phyloP scores from a whole-genome alignment of 371 early-diverging fungal genomes.

The Apophysomyces trapeziformis region DNA sequence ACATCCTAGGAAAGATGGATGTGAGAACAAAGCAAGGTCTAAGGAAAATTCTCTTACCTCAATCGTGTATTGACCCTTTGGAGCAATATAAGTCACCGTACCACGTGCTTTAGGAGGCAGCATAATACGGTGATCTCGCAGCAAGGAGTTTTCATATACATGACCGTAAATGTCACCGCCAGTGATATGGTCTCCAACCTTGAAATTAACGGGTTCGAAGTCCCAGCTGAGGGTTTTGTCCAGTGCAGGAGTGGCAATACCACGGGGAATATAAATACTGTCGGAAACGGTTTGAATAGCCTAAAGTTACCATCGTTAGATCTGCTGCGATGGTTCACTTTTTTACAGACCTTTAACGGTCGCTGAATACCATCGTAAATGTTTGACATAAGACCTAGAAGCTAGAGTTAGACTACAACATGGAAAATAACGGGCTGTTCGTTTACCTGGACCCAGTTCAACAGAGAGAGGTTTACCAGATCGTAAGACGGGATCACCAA shows the following conservation, averaged over 20 bases:
- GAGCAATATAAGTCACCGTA: slow-evolving; percentile 96
- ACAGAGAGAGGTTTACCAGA: slow-evolving; percentile 99
- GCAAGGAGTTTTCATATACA: slow-evolving; percentile 97
- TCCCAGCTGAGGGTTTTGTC: slow-evolving; percentile 94
- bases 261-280: slow-evolving; percentile 99
- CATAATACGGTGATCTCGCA: slow-evolving; percentile 93
- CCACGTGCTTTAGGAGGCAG: slow-evolving; percentile 96
- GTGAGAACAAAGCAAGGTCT: neutral
- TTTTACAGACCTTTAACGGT: slow-evolving; percentile 82
- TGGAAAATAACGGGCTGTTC: neutral
- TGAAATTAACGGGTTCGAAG: slow-evolving; percentile 91
- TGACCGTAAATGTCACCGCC: slow-evolving; percentile 98
- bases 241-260: slow-evolving; percentile 96
- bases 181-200: slow-evolving; percentile 95
- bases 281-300: slow-evolving; percentile 92
- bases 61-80: slow-evolving; percentile 94
- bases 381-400: slow-evolving; percentile 90
- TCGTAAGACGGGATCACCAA: slow-evolving; percentile 98
- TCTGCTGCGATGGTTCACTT: neutral
- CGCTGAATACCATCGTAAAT: slow-evolving; percentile 99
- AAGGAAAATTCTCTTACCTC: slow-evolving; percentile 47
- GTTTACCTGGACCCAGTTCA: slow-evolving; percentile 97
- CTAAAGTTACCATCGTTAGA: slow-evolving; percentile 37
- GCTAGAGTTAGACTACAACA: slow-evolving; percentile 8
- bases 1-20: slow-evolving; percentile 65